Conservation (phyloP, 225 moss, liverwort and hornwort species). For the Marchantia paleacea region DNA sequence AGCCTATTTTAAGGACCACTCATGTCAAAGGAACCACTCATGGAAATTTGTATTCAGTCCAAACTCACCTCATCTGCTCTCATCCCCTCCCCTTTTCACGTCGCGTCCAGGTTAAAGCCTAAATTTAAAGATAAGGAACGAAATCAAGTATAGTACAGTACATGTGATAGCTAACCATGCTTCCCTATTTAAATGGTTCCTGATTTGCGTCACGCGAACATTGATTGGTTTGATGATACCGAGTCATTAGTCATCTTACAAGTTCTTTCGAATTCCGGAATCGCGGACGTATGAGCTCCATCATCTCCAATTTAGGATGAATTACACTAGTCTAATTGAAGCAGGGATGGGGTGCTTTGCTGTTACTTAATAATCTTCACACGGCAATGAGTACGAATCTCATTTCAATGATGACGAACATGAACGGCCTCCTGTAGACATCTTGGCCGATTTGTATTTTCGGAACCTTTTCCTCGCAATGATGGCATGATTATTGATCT, state of each 20-base stretch:
- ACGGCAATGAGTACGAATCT: neutral
- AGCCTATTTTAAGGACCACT: slow-evolving; percentile 8
- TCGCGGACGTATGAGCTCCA: neutral
- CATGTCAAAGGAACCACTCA: neutral
- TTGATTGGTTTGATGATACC: neutral
- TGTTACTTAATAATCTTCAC: neutral
- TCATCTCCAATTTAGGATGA: neutral
- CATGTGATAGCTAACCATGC: neutral
- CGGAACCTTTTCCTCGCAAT: slow-evolving; percentile 8
- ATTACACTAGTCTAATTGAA: neutral
- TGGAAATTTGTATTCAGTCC: neutral
- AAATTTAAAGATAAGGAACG: neutral
- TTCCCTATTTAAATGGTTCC: neutral
- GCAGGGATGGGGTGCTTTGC: neutral
- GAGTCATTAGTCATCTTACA: neutral
- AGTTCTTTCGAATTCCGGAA: neutral
- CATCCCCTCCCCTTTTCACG: neutral
- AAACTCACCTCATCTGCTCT: neutral
- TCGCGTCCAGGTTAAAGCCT: neutral
- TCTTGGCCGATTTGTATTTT: neutral
- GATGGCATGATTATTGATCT: slow-evolving; percentile 16
- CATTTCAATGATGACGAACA: slow-evolving; percentile 2
- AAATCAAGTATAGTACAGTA: neutral
- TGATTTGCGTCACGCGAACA: neutral
- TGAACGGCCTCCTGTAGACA: neutral